phyloP scores from a whole-genome alignment of 768 basidiomycete species.

The Omphalotus guepiniiformis region DNA sequence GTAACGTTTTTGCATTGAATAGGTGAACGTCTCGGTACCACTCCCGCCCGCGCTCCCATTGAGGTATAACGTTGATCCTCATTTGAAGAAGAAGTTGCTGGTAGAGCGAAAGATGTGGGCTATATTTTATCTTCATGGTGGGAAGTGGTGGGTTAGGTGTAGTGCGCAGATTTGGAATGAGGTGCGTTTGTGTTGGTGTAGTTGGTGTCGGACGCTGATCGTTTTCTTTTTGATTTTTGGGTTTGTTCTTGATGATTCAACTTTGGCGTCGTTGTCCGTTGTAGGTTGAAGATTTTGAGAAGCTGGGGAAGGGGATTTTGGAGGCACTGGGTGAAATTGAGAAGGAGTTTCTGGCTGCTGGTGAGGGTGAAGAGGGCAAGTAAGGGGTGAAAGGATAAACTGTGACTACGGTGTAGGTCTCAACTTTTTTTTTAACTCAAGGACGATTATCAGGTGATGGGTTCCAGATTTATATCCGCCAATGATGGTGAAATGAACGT shows the following conservation, averaged over 20 bases:
- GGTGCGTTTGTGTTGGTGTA: too few species aligned
- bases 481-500: too few species aligned
- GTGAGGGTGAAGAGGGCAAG: slow-evolving; percentile 1
- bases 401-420: too few species aligned
- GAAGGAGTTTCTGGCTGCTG: slow-evolving; percentile 2
- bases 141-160: too few species aligned
- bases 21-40: slow-evolving; percentile 36
- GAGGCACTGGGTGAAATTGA: slow-evolving; percentile 10
- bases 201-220: slow-evolving; percentile 35
- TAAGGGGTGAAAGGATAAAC: too few species aligned
- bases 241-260: too few species aligned
- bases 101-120: slow-evolving; percentile 27
- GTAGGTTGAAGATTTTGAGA: slow-evolving; percentile 17
- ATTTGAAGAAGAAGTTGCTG: slow-evolving; percentile 26
- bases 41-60: slow-evolving; percentile 21
- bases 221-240: slow-evolving; percentile 36
- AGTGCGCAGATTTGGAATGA: too few species aligned
- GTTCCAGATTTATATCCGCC: too few species aligned
- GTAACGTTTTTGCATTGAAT: background rate
- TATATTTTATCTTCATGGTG: slow-evolving; percentile 31
- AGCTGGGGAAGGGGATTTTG: slow-evolving; percentile 10
- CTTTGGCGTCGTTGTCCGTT: too few species aligned
- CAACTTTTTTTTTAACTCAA: too few species aligned
- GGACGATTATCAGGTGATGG: too few species aligned
- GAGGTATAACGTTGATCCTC: slow-evolving; percentile 15